Conservation (phyloP, 2,329 filamentous ascomycete genomes). For the Escovopsis weberi region DNA sequence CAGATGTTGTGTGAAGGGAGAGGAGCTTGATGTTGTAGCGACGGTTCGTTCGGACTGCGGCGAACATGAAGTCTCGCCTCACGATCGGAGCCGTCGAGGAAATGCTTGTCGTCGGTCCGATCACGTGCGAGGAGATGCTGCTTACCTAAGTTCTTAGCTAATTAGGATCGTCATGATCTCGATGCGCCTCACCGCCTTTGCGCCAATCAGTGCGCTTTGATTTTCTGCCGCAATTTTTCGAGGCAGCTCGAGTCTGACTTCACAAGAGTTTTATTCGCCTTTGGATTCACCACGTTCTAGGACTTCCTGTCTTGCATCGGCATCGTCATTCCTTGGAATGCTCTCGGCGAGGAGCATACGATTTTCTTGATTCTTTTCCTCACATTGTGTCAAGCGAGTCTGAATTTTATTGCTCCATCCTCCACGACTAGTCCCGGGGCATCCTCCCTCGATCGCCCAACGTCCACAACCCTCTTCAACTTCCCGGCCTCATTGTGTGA, state of each 20-base stretch:
- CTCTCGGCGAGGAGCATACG: neutral
- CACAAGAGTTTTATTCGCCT: neutral
- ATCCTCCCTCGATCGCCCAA: neutral
- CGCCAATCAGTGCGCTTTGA: conserved; percentile 7
- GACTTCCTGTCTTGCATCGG: too few relatives aligned
- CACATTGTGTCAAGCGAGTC: neutral
- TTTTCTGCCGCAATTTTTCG: conserved; percentile 12
- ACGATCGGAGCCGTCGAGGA: conserved; percentile 6
- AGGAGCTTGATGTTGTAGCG: too few relatives aligned
- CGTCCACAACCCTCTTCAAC: neutral
- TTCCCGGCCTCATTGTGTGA: too few relatives aligned
- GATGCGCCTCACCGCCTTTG: conserved; percentile 13
- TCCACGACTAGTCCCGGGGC: too few relatives aligned
- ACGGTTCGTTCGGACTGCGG: too few relatives aligned
- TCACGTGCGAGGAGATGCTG: conserved; percentile 7
- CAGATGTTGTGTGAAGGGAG: conserved; percentile 1
- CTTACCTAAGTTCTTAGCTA: too few relatives aligned
- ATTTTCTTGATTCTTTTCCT: neutral
- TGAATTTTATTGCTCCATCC: neutral
- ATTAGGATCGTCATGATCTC: conserved; percentile 2
- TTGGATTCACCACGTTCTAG: too few relatives aligned
- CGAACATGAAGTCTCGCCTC: too few relatives aligned
- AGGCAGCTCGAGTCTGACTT: neutral
- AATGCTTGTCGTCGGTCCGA: conserved; percentile 9
- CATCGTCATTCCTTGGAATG: neutral